Evolutionary conservation across 495 filamentous ascomycete genomes (phyloP).

Genomic region (Penicillium goetzii): DNA sequence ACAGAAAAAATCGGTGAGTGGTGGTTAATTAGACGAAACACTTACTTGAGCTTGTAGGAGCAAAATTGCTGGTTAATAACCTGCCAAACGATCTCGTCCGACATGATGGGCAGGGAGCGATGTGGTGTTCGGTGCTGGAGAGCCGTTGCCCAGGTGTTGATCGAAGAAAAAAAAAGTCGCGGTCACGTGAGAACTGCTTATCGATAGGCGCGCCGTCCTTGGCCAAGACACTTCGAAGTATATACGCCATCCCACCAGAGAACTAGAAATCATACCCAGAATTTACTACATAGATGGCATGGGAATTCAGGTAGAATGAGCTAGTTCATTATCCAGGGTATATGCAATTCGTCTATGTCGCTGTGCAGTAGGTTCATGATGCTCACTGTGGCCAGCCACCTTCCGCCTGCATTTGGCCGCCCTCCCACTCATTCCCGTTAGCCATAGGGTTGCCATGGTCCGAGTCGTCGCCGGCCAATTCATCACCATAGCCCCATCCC

Average conservation of each 20-base stretch:
- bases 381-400: conserved; percentile 35
- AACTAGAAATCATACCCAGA: neutral
- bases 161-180: conserved; percentile 44
- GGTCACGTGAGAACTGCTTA: conserved; percentile 41
- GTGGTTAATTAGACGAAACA: conserved; percentile 17
- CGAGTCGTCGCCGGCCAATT: conserved; percentile 47
- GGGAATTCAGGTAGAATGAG: neutral
- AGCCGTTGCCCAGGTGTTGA: conserved; percentile 29
- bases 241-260: neutral
- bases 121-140: conserved; percentile 21
- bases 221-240: neutral
- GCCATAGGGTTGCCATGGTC: conserved; percentile 46
- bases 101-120: conserved; percentile 43
- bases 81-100: conserved; percentile 98
- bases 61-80: conserved; percentile 96
- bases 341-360: conserved; percentile 16
- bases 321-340: conserved; percentile 14
- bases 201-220: conserved; percentile 37
- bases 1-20: conserved; percentile 3
- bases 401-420: conserved; percentile 48
- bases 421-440: conserved; percentile 55
- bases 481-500: conserved; percentile 57
- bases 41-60: conserved; percentile 92
- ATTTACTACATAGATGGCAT: neutral
- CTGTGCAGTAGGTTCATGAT: conserved; percentile 4